Evolutionary conservation across 306 rosid species (phyloP), one percentile per base, ranked within the genome.

Genomic region (Cicer judaicum): DNA sequence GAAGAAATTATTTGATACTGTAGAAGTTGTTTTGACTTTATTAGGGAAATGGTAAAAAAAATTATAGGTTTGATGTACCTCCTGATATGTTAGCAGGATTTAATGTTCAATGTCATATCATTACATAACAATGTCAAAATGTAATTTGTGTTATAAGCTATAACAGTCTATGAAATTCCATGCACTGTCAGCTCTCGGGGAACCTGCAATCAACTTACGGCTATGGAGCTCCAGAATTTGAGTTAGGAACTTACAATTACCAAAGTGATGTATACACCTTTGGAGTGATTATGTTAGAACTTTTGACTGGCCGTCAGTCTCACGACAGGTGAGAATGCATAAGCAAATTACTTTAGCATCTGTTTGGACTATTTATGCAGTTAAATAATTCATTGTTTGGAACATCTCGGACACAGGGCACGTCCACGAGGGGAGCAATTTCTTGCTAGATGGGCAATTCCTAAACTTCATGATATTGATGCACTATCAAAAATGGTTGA

Each of bases 171-270:
- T 62, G 24, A 46, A 36, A 39, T 50, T 70, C 66, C 54, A 14
- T 74, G 47, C 75, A 5, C 74, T 77, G 64, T 67, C 91, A 95
- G 99, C 90, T 95, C 70, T 95, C 99, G 12, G 99, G 99, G 72
- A 82, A 88, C 10, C 87, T 92, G 70, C 85, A 81, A 79, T 21
- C 97, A 11, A 80, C 92, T 47, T 90, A 92, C 24, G 97, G 99
- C 56, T 92, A 92, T 14, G 99, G 99, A 72, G 99, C 99, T 65
- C 99, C 99, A 49, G 99, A 95, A 78, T 92, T 89, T 75, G 99
- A 95, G 69, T 87, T 92, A 0, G 99, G 99, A 82, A 85, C 81
- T 70, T 95, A 95, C 83, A 95, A 97, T 5, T 56, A 72, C 61
- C 89, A 87, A 77, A 92, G 96, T 71, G 99, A 92, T 24, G 94